Base-by-base conservation (phyloP, 2,329 filamentous ascomycete species). In the Aspergillus nomiae region DNA sequence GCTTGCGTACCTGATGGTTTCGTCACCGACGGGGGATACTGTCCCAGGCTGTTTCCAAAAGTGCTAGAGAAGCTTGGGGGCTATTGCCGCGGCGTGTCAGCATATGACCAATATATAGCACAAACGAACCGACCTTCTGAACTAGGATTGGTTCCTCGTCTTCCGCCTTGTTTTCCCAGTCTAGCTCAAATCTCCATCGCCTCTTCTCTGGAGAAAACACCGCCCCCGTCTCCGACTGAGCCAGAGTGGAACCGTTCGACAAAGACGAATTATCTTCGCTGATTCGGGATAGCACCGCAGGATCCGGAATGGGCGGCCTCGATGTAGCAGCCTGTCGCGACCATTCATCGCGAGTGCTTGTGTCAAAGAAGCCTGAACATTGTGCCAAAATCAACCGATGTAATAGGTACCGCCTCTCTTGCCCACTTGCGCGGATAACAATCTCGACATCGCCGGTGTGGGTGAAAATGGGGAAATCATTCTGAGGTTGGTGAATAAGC, bases 391-490 rank as follows among this genome's bases (percentile, higher is more conserved):
- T 97, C 72, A 97, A 86, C 63, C 89, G 86, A 80, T 98, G 94
- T 61, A 98, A 84, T 54, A 97, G 84, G 76, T 97, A 98, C 65
- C 91, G 86, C 74, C 92, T 91, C 78, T 95, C 90, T 73, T 89
- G 87, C 65, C 87, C 69, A 59, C 90, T 86, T 16, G 87, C 85
- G 73, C 85, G 86, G 71, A 97, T 86, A 60, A 94, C 74, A 66
- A 98, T 93, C 79, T 98, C 94, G 72, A 97, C 92, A 78, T 98
- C 94, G 73, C 94, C 94, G 43, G 91, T 94, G 71, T 94, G 90
- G 56, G 89, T 89, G 78, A 97, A 98, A 74, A 96, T 82, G 26
- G 94, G 94, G 71, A 97, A 98, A 76, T 97, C 94, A 76, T 97
- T 97, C 74, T 91, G 90, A 48, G 91, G 86, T 28, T 87, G 80